Evolutionary conservation across 169 alveolate genomes (phyloP), one percentile per base, ranked within the genome.

Genomic region (Cryptosporidium bovis): DNA sequence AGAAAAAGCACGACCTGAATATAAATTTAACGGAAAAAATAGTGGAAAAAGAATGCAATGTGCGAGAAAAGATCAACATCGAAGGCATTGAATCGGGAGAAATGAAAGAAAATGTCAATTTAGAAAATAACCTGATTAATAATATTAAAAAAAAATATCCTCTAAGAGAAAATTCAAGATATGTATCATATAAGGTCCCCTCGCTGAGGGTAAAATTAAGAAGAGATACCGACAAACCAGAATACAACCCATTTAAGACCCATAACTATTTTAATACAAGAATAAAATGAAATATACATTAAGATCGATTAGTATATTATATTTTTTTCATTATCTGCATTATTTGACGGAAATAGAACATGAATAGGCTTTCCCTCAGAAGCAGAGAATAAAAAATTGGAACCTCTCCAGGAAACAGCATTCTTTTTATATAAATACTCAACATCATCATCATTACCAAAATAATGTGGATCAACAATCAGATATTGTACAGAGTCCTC

Each of bases 381-480:
- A 6, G 89, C 92, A 83, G 91, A 90, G 34, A 90, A 27, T 27
- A 92, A 84, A 51, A 92, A 92, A 56, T 82, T 93, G 50, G 92
- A 50, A 67, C 55, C 91, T 66, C 91, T 92, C 95, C 95, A 92
- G 24, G 91, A 89, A 29, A 92, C 90, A 3, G 94, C 94, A 60
- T 62, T 62, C 71, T 90, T 91, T 65, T 89, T 83, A 46, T 64
- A 66, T 3, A 92, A 84, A 10, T 33, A 15, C 27, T 92, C 92
- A 10, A 82, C 46, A 2, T 68, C 69, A 62, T 62, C 48, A 64
- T 92, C 94, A 27, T 91, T 92, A 2, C 94, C 94, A 18, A 83
- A 66, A 71, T 92, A 92, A 66, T 92, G 95, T 51, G 95, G 95
- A 71, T 92, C 95, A 13, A 93, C 92, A 27, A 92, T 71, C 29